Evolutionary conservation across 2,329 filamentous ascomycete species (phyloP).

Genomic region (Macroventuria anomochaeta): DNA sequence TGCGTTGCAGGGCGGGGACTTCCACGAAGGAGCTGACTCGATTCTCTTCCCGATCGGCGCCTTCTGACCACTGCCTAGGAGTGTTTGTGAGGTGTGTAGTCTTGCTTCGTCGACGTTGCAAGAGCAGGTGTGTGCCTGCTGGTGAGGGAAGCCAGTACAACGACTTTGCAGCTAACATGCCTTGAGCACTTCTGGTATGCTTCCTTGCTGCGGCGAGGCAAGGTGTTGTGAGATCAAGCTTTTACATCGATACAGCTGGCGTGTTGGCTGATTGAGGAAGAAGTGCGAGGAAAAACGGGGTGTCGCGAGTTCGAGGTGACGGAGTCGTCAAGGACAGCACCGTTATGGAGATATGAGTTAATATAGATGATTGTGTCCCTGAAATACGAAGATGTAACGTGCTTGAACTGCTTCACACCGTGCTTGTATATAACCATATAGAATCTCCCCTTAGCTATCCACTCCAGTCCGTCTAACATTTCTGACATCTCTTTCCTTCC

Average conservation of each 20-base stretch:
- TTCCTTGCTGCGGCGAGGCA: not conserved
- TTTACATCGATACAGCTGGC: not conserved
- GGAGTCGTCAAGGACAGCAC: too few relatives aligned
- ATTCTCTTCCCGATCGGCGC: too few relatives aligned
- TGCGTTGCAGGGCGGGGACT: not conserved
- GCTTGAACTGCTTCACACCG: too few relatives aligned
- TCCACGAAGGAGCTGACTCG: not conserved
- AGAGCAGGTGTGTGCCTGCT: not conserved
- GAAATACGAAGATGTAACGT: too few relatives aligned
- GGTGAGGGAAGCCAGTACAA: not conserved
- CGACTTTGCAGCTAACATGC: not conserved
- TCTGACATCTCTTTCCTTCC: too few relatives aligned
- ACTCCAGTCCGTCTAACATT: too few relatives aligned
- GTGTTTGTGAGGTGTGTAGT: slow-evolving; percentile 3
- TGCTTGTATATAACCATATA: too few relatives aligned
- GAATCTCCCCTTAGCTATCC: too few relatives aligned
- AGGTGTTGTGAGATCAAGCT: not conserved
- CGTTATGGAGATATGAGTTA: too few relatives aligned
- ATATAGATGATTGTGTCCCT: too few relatives aligned
- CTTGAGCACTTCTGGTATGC: not conserved
- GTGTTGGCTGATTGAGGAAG: not conserved
- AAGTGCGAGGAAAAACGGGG: too few relatives aligned
- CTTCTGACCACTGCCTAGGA: not conserved
- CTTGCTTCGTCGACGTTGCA: not conserved
- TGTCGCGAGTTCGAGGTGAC: too few relatives aligned